phyloP scores from a whole-genome alignment of 75 land plant species.

The Pinus albicaulis region DNA sequence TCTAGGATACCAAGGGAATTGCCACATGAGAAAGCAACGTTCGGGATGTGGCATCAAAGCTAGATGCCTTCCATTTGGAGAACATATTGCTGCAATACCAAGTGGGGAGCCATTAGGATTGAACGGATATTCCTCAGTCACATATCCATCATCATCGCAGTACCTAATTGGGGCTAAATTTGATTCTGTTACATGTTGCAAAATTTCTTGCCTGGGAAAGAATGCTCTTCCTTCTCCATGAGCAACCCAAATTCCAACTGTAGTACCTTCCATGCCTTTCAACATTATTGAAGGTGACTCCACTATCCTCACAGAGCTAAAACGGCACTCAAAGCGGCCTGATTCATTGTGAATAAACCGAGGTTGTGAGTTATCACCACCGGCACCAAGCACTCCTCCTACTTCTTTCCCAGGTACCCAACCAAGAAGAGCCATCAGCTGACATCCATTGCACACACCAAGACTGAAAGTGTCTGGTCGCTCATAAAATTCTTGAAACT shows the following conservation, averaged over 20 bases:
- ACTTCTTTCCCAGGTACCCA: slow-evolving; percentile 89
- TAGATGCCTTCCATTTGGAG: slow-evolving; percentile 95
- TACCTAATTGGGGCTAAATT: slow-evolving; percentile 83
- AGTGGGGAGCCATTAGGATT: slow-evolving; percentile 92
- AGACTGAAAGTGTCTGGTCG: slow-evolving; percentile 95
- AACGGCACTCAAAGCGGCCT: slow-evolving; percentile 94
- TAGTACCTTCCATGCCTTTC: slow-evolving; percentile 89
- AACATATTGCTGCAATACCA: slow-evolving; percentile 95
- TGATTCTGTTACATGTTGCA: slow-evolving; percentile 40
- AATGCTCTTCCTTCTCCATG: slow-evolving; percentile 96
- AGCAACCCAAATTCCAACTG: slow-evolving; percentile 93
- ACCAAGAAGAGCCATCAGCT: slow-evolving; percentile 96
- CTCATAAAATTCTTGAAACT: slow-evolving; percentile 86
- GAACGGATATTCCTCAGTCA: slow-evolving; percentile 86
- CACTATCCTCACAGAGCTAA: slow-evolving; percentile 75
- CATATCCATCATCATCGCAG: slow-evolving; percentile 82
- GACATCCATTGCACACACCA: slow-evolving; percentile 98
- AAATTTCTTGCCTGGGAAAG: slow-evolving; percentile 65
- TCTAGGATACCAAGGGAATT: slow-evolving; percentile 95
- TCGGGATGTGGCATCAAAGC: slow-evolving; percentile 99
- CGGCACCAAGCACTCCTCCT: slow-evolving; percentile 50
- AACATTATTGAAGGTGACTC: slow-evolving; percentile 93
- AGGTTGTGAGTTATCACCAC: slow-evolving; percentile 78
- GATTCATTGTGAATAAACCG: slow-evolving; percentile 95
- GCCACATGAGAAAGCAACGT: slow-evolving; percentile 98